Percentiles rank a stretch among this genome's conserved stretches.
Evolutionary conservation across 2,329 filamentous ascomycete species (phyloP).

Genomic region (Ophiostoma perfectum): DNA sequence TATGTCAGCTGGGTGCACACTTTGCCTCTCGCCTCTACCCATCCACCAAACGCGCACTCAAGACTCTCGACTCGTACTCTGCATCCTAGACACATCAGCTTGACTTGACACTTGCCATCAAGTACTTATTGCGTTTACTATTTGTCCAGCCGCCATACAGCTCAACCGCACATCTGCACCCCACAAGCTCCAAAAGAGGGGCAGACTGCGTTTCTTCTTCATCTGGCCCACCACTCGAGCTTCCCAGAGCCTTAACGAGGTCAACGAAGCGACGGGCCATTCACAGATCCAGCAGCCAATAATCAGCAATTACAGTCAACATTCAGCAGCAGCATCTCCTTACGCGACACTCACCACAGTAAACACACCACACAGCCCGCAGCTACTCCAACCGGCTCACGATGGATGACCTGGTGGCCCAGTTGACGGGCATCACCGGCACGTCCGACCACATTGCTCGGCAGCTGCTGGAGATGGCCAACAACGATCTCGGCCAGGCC

Average conservation of each 20-base stretch:
- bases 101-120: not conserved
- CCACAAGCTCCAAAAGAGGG: slow-evolving; percentile 12
- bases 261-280: no score
- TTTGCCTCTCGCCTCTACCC: not conserved
- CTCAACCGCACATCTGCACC: not conserved
- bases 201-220: not conserved
- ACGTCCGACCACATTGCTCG: slow-evolving; percentile 67
- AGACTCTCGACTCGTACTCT: no score
- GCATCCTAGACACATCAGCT: not conserved
- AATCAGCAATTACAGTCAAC: not conserved
- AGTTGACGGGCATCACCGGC: slow-evolving; percentile 78
- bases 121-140: no score
- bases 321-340: not conserved
- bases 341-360: not conserved
- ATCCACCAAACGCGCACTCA: not conserved
- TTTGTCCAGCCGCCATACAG: no score
- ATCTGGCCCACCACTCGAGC: not conserved
- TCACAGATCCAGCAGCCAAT: not conserved
- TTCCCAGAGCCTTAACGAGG: not conserved
- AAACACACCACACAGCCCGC: not conserved
- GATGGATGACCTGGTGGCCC: slow-evolving; percentile 65
- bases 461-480: slow-evolving; percentile 79
- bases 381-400: slow-evolving; percentile 21
- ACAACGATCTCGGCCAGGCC: slow-evolving; percentile 76
- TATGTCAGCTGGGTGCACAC: not conserved